A percentile compares a stretch with the other conserved stretches of the same genome.
phyloP scores from a whole-genome alignment of 768 basidiomycete genomes.

The Cyclocybe cylindracea region DNA sequence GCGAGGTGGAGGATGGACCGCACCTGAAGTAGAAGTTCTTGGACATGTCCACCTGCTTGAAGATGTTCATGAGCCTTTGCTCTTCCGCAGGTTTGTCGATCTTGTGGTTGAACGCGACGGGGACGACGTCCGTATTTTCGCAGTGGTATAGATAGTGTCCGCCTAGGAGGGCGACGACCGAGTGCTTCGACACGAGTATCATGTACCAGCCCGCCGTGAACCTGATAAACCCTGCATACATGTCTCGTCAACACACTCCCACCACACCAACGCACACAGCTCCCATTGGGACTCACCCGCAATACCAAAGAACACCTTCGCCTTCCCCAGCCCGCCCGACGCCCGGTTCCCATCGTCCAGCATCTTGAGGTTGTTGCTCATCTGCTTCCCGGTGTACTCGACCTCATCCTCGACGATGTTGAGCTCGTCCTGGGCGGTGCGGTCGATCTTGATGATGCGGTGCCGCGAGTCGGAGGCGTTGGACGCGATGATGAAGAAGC shows the following conservation, averaged over 20 bases:
- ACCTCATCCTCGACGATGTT: constrained; percentile 84
- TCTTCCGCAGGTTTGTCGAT: constrained; percentile 89
- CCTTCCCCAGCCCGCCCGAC: constrained; percentile 84
- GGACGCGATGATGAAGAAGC: constrained; percentile 91
- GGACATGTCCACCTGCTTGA: constrained; percentile 97
- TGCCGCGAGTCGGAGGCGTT: constrained; percentile 88
- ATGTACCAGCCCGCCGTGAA: constrained; percentile 98
- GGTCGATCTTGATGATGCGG: constrained; percentile 91
- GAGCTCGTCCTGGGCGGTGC: constrained; percentile 76
- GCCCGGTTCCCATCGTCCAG: constrained; percentile 92
- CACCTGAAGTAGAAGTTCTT: constrained; percentile 99
- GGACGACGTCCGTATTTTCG: constrained; percentile 85
- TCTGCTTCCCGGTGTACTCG: constrained; percentile 86
- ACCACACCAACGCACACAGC: not conserved
- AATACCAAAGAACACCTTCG: constrained; percentile 78
- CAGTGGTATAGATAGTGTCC: constrained; percentile 97
- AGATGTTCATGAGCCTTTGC: constrained; percentile 83
- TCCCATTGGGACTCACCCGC: constrained; percentile 54
- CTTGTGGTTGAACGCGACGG: constrained; percentile 77
- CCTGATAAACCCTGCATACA: constrained; percentile 74
- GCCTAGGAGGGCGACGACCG: constrained; percentile 90
- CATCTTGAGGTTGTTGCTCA: constrained; percentile 92
- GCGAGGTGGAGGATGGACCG: constrained; percentile 3
- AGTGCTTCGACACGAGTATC: constrained; percentile 86
- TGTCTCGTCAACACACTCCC: not conserved